Evolutionary conservation across 208 protist species (phyloP), one percentile per base, ranked within the genome.

Genomic region (Phytomonas sp.): DNA sequence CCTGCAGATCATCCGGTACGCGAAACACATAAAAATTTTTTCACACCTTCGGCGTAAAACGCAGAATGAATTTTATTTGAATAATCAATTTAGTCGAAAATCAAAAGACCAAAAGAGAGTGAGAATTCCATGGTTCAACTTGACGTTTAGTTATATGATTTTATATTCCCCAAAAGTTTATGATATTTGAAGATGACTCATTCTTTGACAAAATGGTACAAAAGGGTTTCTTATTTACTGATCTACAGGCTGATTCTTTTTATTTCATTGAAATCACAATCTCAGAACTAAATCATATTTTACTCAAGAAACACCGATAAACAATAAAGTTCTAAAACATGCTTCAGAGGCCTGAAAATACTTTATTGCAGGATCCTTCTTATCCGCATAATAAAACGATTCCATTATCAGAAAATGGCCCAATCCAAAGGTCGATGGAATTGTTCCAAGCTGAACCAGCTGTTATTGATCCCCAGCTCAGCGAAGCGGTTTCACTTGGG

Each of bases 401-500:
- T 52, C 68, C 74, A 40, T 63, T 90, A 49, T 83, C 81, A 23
- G 60, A 76, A 19, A 95, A 95, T 63, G 90, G 90, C 16, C 77
- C 86, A 19, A 84, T 74, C 0, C 87, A 94, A 73, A 70, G 71
- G 26, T 77, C 66, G 5, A 92, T 82, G 59, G 45, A 88, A 60
- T 52, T 93, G 5, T 96, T 96, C 68, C 73, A 81, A 33, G 75
- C 80, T 5, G 90, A 95, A 26, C 82, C 86, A 30, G 84, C 82
- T 37, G 83, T 90, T 34, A 81, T 93, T 61, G 88, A 95, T 45
- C 91, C 91, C 6, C 91, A 92, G 70, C 63, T 93, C 52, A 89
- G 85, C 67, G 86, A 93, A 69, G 87, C 89, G 8, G 90, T 95
- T 37, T 94, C 89, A 8, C 83, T 95, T 33, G 89, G 98, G 63